Evolutionary conservation across 148 eudicot species (phyloP).

Genomic region (Vaccinium macrocarpon): DNA sequence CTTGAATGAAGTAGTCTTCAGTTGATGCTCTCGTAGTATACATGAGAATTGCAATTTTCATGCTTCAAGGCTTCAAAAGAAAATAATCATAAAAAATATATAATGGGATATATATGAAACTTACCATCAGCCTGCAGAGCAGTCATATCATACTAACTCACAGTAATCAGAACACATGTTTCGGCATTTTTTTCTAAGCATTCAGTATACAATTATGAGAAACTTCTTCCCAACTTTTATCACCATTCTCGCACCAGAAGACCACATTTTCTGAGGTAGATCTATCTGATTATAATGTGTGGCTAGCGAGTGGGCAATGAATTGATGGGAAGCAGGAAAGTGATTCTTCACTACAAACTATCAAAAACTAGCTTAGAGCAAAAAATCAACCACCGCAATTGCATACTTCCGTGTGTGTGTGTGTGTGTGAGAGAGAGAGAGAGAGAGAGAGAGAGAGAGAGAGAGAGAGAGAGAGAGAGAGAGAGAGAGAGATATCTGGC

Average conservation of each 20-base stretch:
- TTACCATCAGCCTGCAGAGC: background rate
- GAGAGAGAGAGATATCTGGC: background rate
- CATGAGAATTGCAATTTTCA: background rate
- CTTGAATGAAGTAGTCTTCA: background rate
- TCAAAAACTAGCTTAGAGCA: background rate
- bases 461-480: background rate
- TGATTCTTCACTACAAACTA: background rate
- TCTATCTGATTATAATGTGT: background rate
- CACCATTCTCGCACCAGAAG: background rate
- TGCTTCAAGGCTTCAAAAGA: background rate
- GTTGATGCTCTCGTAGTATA: background rate
- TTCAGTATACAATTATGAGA: background rate
- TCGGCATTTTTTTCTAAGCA: background rate
- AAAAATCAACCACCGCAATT: background rate
- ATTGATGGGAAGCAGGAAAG: background rate
- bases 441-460: background rate
- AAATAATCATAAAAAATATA: background rate
- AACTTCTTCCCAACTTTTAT: background rate
- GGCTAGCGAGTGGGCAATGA: background rate
- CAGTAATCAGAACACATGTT: background rate
- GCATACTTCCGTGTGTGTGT: background rate
- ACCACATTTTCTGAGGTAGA: background rate
- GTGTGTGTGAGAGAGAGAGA: background rate
- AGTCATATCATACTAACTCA: background rate
- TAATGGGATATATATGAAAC: background rate